phyloP scores from a whole-genome alignment of 2,329 filamentous ascomycete species.

The Sporothrix brunneoviolacea region DNA sequence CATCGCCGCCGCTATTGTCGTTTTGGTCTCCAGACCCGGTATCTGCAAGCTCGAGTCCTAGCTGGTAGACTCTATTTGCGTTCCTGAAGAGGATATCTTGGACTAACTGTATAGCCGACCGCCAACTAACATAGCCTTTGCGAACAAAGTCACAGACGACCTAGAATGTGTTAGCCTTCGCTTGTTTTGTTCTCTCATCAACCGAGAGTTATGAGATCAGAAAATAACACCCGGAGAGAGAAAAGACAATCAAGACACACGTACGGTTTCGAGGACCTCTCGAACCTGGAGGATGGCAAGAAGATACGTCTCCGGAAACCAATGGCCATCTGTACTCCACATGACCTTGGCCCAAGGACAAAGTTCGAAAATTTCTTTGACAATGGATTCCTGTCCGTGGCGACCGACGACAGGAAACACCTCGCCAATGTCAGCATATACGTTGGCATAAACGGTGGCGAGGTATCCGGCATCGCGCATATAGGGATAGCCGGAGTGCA shows the following conservation, averaged over 20 bases:
- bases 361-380: conserved; percentile 68
- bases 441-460: conserved; percentile 69
- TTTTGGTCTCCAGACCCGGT: not conserved
- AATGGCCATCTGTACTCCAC: conserved; percentile 76
- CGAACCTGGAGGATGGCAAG: conserved; percentile 67
- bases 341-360: conserved; percentile 68
- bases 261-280: conserved; percentile 60
- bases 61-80: conserved; percentile 65
- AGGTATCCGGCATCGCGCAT: conserved; percentile 73
- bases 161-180: conserved; percentile 29
- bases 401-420: conserved; percentile 74
- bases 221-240: not conserved
- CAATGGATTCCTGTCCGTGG: conserved; percentile 63
- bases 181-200: not conserved
- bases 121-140: conserved; percentile 53
- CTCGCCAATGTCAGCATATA: conserved; percentile 76
- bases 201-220: conserved; percentile 2
- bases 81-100: conserved; percentile 69
- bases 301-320: conserved; percentile 70
- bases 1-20: not conserved
- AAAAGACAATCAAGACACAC: conserved; percentile 20
- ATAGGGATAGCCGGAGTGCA: conserved; percentile 78
- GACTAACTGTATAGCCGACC: conserved; percentile 57
- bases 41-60: conserved; percentile 41
- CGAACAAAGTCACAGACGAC: conserved; percentile 61